Conservation (phyloP, 2,329 filamentous ascomycete species). For the Cladophialophora bantiana region DNA sequence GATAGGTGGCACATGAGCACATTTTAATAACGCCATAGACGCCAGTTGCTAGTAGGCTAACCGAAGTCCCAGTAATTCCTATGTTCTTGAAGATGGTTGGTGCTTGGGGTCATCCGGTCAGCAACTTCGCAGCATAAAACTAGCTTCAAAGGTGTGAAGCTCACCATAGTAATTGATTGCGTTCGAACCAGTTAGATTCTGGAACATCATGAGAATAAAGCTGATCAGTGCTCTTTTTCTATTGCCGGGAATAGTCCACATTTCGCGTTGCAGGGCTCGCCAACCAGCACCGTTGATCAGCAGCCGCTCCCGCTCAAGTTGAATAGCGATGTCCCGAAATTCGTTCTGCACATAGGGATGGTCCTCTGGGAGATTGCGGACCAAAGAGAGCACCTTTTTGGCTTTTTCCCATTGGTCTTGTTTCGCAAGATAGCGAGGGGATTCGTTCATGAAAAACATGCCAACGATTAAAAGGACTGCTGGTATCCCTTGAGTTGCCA, state of each 20-base stretch:
- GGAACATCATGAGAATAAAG: slow-evolving; percentile 58
- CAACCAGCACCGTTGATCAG: slow-evolving; percentile 59
- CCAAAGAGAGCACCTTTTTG: slow-evolving; percentile 60
- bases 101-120: slow-evolving; percentile 40
- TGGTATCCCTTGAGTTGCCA: slow-evolving; percentile 67
- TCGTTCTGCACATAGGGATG: slow-evolving; percentile 65
- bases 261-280: slow-evolving; percentile 68
- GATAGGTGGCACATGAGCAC: slow-evolving; percentile 9
- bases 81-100: slow-evolving; percentile 73
- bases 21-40: slow-evolving; percentile 74
- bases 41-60: slow-evolving; percentile 74
- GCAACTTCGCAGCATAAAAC: not conserved
- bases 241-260: slow-evolving; percentile 64
- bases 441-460: slow-evolving; percentile 44
- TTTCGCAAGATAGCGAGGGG: slow-evolving; percentile 57
- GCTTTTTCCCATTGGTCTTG: slow-evolving; percentile 73
- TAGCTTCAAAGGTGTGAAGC: not conserved
- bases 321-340: slow-evolving; percentile 65
- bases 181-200: slow-evolving; percentile 63
- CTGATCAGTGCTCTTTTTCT: slow-evolving; percentile 60
- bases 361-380: slow-evolving; percentile 62
- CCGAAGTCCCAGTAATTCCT: slow-evolving; percentile 64
- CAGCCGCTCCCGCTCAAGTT: slow-evolving; percentile 67
- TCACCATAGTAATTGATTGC: slow-evolving; percentile 61
- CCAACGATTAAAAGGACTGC: slow-evolving; percentile 43